Conservation (phyloP, 805 yeast species). For the Ogataea minuta region DNA sequence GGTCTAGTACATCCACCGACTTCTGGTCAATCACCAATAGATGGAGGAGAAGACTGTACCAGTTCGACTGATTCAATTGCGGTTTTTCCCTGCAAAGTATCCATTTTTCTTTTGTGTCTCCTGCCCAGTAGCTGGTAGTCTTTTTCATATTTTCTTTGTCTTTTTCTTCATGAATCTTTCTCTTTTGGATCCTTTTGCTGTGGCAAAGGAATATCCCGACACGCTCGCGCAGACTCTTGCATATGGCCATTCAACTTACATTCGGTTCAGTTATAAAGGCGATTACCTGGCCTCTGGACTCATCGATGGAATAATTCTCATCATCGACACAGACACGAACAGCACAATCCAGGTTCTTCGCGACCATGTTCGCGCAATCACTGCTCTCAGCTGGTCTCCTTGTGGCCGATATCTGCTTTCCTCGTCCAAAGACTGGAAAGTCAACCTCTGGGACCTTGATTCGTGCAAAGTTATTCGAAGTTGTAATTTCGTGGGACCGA, state of each 20-base stretch:
- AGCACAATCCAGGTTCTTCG: constrained; percentile 55
- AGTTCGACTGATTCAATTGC: too few species aligned
- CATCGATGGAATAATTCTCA: constrained; percentile 67
- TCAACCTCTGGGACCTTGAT: constrained; percentile 75
- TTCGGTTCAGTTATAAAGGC: constrained; percentile 70
- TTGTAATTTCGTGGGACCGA: constrained; percentile 61
- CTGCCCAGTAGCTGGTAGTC: background rate
- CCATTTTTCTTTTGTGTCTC: background rate
- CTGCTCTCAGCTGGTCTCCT: constrained; percentile 70
- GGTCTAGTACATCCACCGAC: too few species aligned
- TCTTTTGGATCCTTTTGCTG: constrained; percentile 85
- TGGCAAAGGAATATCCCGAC: constrained; percentile 90
- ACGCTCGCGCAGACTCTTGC: constrained; percentile 67
- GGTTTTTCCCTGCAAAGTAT: background rate
- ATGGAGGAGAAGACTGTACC: too few species aligned
- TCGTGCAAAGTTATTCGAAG: constrained; percentile 40
- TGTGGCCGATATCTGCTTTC: constrained; percentile 69
- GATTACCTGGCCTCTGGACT: constrained; percentile 85
- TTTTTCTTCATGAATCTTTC: constrained; percentile 62
- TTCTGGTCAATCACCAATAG: too few species aligned
- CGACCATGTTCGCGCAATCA: constrained; percentile 71
- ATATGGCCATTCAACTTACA: constrained; percentile 63
- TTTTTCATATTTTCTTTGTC: background rate
- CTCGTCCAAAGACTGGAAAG: constrained; percentile 78
- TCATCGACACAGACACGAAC: constrained; percentile 70